These are phyloP conservation scores for Tylopilus plumbeoviolaceoides DNA, from an alignment of 768 basidiomycete genomes.

Conservation along the genomic window DNA sequence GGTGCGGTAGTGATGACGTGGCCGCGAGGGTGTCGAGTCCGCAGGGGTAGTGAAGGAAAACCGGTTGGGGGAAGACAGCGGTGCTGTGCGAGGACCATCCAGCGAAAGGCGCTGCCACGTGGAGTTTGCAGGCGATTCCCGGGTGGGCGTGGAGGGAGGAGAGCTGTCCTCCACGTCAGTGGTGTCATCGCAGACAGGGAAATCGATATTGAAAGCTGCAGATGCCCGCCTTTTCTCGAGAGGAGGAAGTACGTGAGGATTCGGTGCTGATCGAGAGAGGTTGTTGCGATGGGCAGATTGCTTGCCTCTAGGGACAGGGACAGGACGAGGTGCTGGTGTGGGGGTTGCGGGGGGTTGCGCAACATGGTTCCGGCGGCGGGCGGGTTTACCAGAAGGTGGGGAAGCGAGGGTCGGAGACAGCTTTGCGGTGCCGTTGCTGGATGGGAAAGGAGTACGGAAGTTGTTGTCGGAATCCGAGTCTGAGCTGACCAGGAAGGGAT, in stretches of 20 bases:
- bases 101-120: slow-evolving; percentile 34
- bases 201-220: slow-evolving; percentile 34
- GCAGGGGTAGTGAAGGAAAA: slow-evolving; percentile 39
- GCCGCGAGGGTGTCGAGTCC: slow-evolving; percentile 34
- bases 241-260: slow-evolving; percentile 33
- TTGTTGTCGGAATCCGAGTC: slow-evolving; percentile 37
- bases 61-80: slow-evolving; percentile 34
- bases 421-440: slow-evolving; percentile 16
- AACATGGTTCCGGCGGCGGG: slow-evolving; percentile 50
- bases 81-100: slow-evolving; percentile 49
- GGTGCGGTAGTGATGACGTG: slow-evolving; percentile 51
- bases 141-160: slow-evolving; percentile 54
- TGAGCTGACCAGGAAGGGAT: slow-evolving; percentile 49
- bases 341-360: slow-evolving; percentile 32
- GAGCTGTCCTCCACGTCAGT: slow-evolving; percentile 45
- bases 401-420: slow-evolving; percentile 40
- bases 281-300: slow-evolving; percentile 19
- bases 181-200: slow-evolving; percentile 73
- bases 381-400: slow-evolving; percentile 53
- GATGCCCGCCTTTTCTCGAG: slow-evolving; percentile 32
- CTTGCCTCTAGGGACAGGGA: slow-evolving; percentile 45
- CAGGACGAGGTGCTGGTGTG: slow-evolving; percentile 38
- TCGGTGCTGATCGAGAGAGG: slow-evolving; percentile 52
- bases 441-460: slow-evolving; percentile 32
- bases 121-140: slow-evolving; percentile 30